phyloP scores from a whole-genome alignment of 179 eudicot species.

The Patellifolia procumbens region DNA sequence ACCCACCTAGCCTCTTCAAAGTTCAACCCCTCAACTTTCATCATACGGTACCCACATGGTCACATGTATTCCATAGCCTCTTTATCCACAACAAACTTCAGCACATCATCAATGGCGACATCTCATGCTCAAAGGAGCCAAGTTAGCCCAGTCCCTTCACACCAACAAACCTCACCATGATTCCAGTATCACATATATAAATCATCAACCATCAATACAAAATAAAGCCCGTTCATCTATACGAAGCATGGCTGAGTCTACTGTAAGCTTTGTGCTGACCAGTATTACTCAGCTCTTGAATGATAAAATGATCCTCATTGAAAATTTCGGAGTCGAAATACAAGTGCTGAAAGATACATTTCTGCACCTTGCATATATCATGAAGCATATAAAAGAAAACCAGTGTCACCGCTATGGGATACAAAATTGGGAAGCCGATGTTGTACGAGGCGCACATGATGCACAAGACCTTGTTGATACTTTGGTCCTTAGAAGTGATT shows the following conservation, averaged over 20 bases:
- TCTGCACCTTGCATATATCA: background rate
- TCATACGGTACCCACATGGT: too few species aligned
- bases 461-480: background rate
- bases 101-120: too few species aligned
- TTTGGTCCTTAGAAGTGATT: background rate
- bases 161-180: too few species aligned
- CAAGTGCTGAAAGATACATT: background rate
- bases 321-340: background rate
- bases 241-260: conserved; percentile 11
- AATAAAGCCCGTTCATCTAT: too few species aligned
- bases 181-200: too few species aligned
- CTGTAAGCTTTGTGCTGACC: background rate
- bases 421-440: background rate
- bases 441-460: background rate
- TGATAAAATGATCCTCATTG: background rate
- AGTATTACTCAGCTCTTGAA: background rate
- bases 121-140: too few species aligned
- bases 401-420: background rate
- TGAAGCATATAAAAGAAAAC: background rate
- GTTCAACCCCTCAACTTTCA: too few species aligned
- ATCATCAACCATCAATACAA: too few species aligned
- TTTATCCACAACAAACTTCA: too few species aligned
- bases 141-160: too few species aligned
- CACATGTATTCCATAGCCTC: too few species aligned
- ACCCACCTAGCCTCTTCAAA: too few species aligned